Base-by-base conservation (phyloP, 108 stramenopile species). In the Fragilaria radians region DNA sequence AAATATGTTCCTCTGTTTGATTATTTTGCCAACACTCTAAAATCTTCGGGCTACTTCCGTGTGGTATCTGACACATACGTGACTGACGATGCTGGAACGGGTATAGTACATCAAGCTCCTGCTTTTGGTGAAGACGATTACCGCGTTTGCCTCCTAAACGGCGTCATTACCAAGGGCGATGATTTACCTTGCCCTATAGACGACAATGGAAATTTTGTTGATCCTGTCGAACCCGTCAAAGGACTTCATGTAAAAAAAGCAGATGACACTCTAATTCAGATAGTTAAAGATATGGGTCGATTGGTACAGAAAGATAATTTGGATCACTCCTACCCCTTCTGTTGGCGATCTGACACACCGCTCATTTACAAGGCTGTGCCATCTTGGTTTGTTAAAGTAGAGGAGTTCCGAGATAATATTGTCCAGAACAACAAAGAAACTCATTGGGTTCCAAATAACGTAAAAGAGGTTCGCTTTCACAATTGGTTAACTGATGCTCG, bases 111-210 rank as follows among this genome's bases (percentile, higher is more conserved):
- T 78, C 96, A 99, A 77, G 97, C 99, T 0, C 96, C 99, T 0
- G 99, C 96, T 30, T 99, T 99, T 74, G 99, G 99, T 60, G 99
- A 99, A 70, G 99, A 99, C 80, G 99, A 99, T 94, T 98, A 96
- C 86, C 93, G 99, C 28, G 99, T 99, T 18, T 99, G 99, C 75
- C 52, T 98, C 59, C 90, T 86, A 14, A 76, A 95, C 52, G 90
- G 87, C 19, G 75, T 99, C 31, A 93, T 99, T 66, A 57, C 60
- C 21, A 96, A 96, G 69, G 73, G 47, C 11, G 76, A 67, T 25
- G 94, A 96, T 26, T 67, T 98, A 26, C 97, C 97, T 34, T 96
- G 96, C 59, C 97, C 97, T 45, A 93, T 98, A 18, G 97, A 98
- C 85, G 74, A 68, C 30, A 86, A 88, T 71, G 97, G 97, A n/a